Evolutionary conservation across 805 yeast genomes (phyloP).

Genomic region (Candida jianshihensis): DNA sequence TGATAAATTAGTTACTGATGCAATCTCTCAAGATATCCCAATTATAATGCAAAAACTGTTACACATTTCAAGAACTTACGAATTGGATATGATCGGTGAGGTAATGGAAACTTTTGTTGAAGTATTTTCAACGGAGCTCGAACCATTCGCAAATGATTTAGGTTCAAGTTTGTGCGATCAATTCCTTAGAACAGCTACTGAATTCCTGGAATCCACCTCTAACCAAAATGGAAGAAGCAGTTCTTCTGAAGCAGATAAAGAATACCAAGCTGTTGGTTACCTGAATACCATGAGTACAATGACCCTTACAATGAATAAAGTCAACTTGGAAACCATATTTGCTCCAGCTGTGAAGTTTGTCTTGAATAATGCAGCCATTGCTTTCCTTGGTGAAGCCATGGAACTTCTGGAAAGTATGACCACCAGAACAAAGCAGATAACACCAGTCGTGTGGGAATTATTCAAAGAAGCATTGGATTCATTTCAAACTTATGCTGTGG

Average conservation of each 20-base stretch:
- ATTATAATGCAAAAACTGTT: slow-evolving; percentile 76
- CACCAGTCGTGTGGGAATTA: slow-evolving; percentile 48
- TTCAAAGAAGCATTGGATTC: slow-evolving; percentile 42
- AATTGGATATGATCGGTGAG: slow-evolving; percentile 75
- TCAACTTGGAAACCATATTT: slow-evolving; percentile 45
- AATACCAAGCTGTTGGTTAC: slow-evolving; percentile 60
- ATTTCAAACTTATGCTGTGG: slow-evolving; percentile 53
- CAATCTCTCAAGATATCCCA: slow-evolving; percentile 65
- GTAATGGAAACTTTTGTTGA: slow-evolving; percentile 97
- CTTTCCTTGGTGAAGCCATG: slow-evolving; percentile 54
- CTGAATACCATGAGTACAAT: slow-evolving; percentile 70
- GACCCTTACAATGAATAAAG: slow-evolving; percentile 57
- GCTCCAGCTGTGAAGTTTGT: slow-evolving; percentile 55
- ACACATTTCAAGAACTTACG: slow-evolving; percentile 70
- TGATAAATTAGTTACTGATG: slow-evolving; percentile 63
- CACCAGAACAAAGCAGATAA: slow-evolving; percentile 39
- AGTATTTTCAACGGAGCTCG: slow-evolving; percentile 74
- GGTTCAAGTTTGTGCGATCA: slow-evolving; percentile 56
- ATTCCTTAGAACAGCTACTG: slow-evolving; percentile 49
- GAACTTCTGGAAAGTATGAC: slow-evolving; percentile 55
- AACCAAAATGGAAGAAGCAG: slow-evolving; percentile 7
- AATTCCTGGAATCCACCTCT: slow-evolving; percentile 36
- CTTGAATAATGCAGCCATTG: slow-evolving; percentile 49
- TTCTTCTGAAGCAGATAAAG: slow-evolving; percentile 46
- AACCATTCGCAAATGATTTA: slow-evolving; percentile 76